A percentile compares a stretch with the other conserved stretches of the same genome.
Conservation (phyloP, 257 asterid species). For the Solanum clarkiae region DNA sequence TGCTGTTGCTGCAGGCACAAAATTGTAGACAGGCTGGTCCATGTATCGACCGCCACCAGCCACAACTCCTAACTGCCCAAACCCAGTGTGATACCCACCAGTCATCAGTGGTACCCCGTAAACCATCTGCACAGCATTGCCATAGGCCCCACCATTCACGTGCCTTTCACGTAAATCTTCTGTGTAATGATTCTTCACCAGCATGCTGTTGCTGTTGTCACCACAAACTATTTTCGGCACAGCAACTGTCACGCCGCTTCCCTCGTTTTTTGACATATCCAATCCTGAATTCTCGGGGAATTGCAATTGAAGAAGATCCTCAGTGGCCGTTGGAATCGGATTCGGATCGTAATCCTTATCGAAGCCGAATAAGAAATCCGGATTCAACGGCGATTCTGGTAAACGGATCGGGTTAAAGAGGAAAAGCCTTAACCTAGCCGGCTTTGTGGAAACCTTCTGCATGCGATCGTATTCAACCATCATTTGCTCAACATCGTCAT, state of each 20-base stretch:
- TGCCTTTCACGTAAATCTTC: background rate
- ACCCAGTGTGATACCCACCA: constrained; percentile 10
- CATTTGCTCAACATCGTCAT: constrained; percentile 81
- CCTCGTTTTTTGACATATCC: background rate
- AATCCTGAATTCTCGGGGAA: constrained; percentile 28
- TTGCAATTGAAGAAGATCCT: constrained; percentile 32
- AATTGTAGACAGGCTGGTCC: constrained; percentile 32
- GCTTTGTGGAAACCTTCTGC: constrained; percentile 25
- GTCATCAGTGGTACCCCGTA: constrained; percentile 34
- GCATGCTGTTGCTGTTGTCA: background rate
- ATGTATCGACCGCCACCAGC: constrained; percentile 15
- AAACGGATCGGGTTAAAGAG: constrained; percentile 18
- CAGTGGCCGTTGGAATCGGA: constrained; percentile 10
- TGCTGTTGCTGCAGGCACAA: constrained; percentile 18
- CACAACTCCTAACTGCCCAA: constrained; percentile 17
- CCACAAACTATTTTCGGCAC: background rate
- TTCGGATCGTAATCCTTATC: constrained; percentile 51
- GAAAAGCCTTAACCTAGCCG: constrained; percentile 52
- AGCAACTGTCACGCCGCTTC: background rate
- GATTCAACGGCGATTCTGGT: constrained; percentile 24
- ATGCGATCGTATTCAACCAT: constrained; percentile 69
- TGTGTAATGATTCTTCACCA: background rate
- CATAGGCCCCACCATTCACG: constrained; percentile 6
- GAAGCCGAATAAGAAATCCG: constrained; percentile 79
- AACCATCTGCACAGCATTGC: constrained; percentile 5